Percentiles rank a stretch among this genome's conserved stretches.
Evolutionary conservation across 2,329 filamentous ascomycete genomes (phyloP).

Genomic region (Clarireedia monteithiana): DNA sequence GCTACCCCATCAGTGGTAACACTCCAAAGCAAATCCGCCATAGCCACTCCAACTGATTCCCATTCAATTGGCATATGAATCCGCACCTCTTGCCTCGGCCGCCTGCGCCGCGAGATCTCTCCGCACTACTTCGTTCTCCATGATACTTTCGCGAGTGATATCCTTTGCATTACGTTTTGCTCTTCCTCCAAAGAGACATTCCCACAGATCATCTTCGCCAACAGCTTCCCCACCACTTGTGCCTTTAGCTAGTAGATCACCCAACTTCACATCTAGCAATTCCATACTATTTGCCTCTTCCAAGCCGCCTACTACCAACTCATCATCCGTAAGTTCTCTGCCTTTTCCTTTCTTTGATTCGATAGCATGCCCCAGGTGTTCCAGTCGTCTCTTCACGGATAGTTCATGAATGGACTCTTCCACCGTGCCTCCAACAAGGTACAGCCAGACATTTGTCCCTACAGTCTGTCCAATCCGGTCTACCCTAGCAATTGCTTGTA

Average conservation of each 20-base stretch:
- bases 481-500: constrained; percentile 91
- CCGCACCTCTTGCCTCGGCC: background rate
- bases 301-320: constrained; percentile 52
- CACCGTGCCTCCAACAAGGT: constrained; percentile 82
- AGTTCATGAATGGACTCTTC: constrained; percentile 89
- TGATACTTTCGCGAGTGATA: background rate
- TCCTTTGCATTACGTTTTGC: background rate
- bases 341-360: constrained; percentile 31
- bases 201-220: constrained; percentile 72
- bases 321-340: constrained; percentile 35
- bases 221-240: constrained; percentile 73
- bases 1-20: too few relatives aligned
- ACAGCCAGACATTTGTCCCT: constrained; percentile 90
- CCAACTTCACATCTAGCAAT: constrained; percentile 64
- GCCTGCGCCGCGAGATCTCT: background rate
- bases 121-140: background rate
- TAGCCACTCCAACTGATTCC: too few relatives aligned
- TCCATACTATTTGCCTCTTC: constrained; percentile 82
- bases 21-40: too few relatives aligned
- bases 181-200: constrained; percentile 68
- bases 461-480: constrained; percentile 88
- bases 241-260: constrained; percentile 62
- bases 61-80: background rate
- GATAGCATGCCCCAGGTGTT: constrained; percentile 56
- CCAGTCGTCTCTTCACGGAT: constrained; percentile 68